Percentiles rank a stretch among this genome's conserved stretches.
Conservation (phyloP, 73 alveolate genomes). For the Vitrella brassicaformis region DNA sequence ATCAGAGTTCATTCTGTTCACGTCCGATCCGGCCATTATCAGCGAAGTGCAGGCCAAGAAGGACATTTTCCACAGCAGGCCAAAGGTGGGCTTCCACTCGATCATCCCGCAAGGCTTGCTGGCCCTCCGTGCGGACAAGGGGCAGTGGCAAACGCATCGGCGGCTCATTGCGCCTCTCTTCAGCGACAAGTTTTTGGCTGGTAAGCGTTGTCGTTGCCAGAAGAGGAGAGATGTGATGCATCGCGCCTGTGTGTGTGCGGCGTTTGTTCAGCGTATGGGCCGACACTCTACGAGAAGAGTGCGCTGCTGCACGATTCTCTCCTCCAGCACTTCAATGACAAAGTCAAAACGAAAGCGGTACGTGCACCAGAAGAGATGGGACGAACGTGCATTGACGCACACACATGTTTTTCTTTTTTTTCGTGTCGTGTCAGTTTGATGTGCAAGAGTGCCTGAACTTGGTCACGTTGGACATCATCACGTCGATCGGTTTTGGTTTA, state of each 20-base stretch:
- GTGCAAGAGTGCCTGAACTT: conserved; percentile 18
- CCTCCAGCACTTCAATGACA: too few relatives aligned
- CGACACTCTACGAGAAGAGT: too few relatives aligned
- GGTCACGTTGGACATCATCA: conserved; percentile 10
- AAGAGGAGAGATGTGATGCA: too few relatives aligned
- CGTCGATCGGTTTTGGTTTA: conserved; percentile 22
- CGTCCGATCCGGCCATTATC: conserved; percentile 13
- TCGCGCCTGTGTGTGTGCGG: too few relatives aligned
- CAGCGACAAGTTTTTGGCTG: conserved; percentile 23
- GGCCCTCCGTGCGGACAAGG: conserved; percentile 4
- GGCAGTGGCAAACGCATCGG: conserved; percentile 15
- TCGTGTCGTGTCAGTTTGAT: too few relatives aligned
- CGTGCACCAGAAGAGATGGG: too few relatives aligned
- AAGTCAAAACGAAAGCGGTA: too few relatives aligned
- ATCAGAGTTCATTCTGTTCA: neutral
- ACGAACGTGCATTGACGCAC: too few relatives aligned
- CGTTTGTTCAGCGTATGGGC: too few relatives aligned
- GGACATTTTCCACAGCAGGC: conserved; percentile 12
- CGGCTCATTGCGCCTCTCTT: conserved; percentile 15
- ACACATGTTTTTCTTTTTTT: too few relatives aligned
- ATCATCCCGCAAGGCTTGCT: conserved; percentile 12
- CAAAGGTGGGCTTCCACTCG: neutral
- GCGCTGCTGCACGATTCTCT: too few relatives aligned
- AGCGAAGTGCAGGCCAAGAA: conserved; percentile 15
- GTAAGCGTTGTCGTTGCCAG: too few relatives aligned